phyloP scores from a whole-genome alignment of 768 basidiomycete species.

The Mycena kentingensis region DNA sequence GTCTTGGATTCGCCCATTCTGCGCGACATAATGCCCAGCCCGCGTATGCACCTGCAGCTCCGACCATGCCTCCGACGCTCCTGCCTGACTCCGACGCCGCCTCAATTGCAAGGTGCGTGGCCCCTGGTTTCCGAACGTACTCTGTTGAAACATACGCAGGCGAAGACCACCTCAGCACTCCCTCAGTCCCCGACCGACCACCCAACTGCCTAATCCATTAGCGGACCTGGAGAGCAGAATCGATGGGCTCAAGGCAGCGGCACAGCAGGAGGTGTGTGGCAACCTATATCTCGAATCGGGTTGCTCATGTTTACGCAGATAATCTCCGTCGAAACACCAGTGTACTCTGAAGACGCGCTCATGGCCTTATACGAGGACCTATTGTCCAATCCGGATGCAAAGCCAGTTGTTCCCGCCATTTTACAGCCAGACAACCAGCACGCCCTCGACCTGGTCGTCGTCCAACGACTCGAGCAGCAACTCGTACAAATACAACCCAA shows the following conservation, averaged over 20 bases:
- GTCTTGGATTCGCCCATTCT: slow-evolving; percentile 21
- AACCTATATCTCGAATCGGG: background rate
- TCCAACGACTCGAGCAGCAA: slow-evolving; percentile 39
- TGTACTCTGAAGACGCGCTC: slow-evolving; percentile 47
- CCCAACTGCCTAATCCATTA: slow-evolving; percentile 15
- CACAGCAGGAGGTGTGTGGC: slow-evolving; percentile 35
- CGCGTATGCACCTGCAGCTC: slow-evolving; percentile 3
- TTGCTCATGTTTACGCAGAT: slow-evolving; percentile 28
- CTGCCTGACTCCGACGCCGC: background rate
- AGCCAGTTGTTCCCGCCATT: slow-evolving; percentile 9
- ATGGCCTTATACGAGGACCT: slow-evolving; percentile 47
- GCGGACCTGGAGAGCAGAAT: slow-evolving; percentile 40
- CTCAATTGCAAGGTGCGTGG: too few relatives aligned
- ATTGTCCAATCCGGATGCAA: slow-evolving; percentile 33
- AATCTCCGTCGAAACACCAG: slow-evolving; percentile 32
- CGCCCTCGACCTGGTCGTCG: slow-evolving; percentile 35
- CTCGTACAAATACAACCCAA: slow-evolving; percentile 23
- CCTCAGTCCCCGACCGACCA: too few relatives aligned
- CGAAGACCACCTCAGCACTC: too few relatives aligned
- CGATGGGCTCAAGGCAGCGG: slow-evolving; percentile 38
- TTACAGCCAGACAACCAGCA: slow-evolving; percentile 24
- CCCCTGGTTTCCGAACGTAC: too few relatives aligned
- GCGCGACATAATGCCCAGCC: slow-evolving; percentile 17
- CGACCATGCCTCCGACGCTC: background rate
- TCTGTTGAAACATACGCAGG: too few relatives aligned